Percentiles rank a stretch among this genome's conserved stretches.
Evolutionary conservation across 192 early-diverging fungal species (phyloP).

Genomic region (Coemansia sp.): DNA sequence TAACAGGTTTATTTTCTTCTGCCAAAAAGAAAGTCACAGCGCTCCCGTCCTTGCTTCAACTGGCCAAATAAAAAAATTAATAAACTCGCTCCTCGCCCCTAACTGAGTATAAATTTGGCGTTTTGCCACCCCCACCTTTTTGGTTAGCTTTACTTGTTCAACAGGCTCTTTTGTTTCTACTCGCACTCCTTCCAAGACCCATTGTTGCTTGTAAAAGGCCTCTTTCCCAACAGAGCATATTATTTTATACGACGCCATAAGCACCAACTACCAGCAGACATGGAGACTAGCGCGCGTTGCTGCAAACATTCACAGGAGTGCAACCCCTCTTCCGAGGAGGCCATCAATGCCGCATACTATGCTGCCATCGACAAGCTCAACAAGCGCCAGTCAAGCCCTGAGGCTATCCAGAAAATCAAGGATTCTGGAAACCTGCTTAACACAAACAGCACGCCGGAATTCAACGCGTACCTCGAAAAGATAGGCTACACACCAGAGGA

Average conservation of each 20-base stretch:
- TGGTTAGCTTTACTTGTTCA: no score
- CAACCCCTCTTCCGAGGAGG: neutral
- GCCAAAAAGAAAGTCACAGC: no score
- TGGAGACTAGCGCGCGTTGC: neutral
- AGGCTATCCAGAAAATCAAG: conserved; percentile 65
- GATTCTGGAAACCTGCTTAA: conserved; percentile 43
- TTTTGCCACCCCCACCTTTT: no score
- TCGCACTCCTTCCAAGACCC: no score
- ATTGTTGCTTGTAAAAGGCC: no score
- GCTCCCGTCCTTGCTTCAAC: no score
- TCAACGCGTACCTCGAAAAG: conserved; percentile 31
- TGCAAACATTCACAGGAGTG: neutral
- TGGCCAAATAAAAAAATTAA: no score
- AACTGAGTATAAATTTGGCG: no score
- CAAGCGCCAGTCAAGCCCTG: conserved; percentile 81
- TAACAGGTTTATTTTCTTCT: conserved; percentile 48
- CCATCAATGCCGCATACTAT: neutral
- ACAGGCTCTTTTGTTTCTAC: no score
- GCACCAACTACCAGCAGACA: neutral
- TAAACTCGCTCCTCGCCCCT: no score
- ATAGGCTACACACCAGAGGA: conserved; percentile 50
- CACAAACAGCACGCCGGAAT: conserved; percentile 33
- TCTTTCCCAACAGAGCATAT: no score
- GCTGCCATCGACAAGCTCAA: conserved; percentile 77
- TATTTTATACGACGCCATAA: no score